Evolutionary conservation across 495 filamentous ascomycete genomes (phyloP), one percentile per base, ranked within the genome.

Genomic region (Annulohypoxylon maeteangense): DNA sequence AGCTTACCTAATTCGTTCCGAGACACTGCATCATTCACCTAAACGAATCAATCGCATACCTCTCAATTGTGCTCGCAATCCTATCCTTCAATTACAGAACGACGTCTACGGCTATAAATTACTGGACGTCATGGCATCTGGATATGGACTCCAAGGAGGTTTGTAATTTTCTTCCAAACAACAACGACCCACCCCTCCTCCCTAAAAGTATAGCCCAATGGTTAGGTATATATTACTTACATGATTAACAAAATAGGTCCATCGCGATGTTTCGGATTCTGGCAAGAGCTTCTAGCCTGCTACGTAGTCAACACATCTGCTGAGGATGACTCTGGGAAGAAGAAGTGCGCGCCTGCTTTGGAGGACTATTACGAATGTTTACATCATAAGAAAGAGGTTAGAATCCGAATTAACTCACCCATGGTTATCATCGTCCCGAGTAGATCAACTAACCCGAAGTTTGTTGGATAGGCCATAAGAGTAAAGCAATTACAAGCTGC

Each of bases 291-390:
- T 60, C 89, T 96, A 69, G 91, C 91, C 73, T 96, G 93, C 87
- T 96, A 96, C 78, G 92, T 95, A 51, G 87, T 94, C 76, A 94
- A 95, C 81, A 89, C 91, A 53, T 86, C 83, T 57, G 83, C 89
- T 47, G 90, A 92, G 22, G 90, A 94, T 74, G 86, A 88, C 60
- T 85, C 88, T 8, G 94, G 94, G 48, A 95, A 92, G 83, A 91
- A 89, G 84, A 97, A 97, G 84, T 99, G 95, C 79, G 77, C 86
- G 42, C 92, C 92, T n/a, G 90, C 89, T 32, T 83, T 97, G 70
- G 95, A 98, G 77, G 95, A 99, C 76, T 98, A 98, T 86, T 92
- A 97, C 81, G 95, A 99, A 85, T 99, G 96, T 84, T 85, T 99
- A 77, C 95, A 99, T 79, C 95, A 99, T 86, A 91, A 87, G 82